A percentile compares a stretch with the other conserved stretches of the same genome.
phyloP scores from a whole-genome alignment of 2,329 filamentous ascomycete genomes.

The Neurospora sp. region DNA sequence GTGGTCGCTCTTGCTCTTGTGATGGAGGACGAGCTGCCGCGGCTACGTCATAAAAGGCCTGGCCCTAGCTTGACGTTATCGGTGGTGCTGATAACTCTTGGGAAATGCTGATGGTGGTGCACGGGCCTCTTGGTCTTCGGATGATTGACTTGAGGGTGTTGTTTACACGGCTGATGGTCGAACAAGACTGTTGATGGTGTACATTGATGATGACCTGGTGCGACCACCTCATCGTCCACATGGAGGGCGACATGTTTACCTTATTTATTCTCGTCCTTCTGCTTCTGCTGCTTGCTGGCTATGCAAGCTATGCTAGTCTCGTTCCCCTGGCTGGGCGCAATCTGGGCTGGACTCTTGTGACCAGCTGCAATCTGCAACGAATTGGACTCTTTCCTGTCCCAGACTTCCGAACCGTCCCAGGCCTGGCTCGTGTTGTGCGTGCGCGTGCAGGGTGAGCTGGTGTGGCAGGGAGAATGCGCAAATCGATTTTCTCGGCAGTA shows the following conservation, averaged over 20 bases:
- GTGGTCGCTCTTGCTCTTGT: not conserved
- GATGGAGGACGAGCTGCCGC: not conserved
- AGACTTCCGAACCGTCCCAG: not conserved
- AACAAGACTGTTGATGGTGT: constrained; percentile 1
- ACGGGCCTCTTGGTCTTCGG: not conserved
- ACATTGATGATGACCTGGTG: constrained; percentile 2
- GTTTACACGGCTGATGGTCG: constrained; percentile 2
- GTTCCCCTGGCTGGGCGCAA: not conserved
- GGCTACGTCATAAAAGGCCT: constrained; percentile 17
- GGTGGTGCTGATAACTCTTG: constrained; percentile 6
- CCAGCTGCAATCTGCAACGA: not conserved
- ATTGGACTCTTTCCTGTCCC: not conserved
- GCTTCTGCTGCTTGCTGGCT: not conserved
- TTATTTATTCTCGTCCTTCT: not conserved
- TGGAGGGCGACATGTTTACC: not conserved
- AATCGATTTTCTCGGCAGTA: constrained; percentile 8
- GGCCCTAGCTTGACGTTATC: constrained; percentile 15
- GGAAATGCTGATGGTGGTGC: constrained; percentile 2
- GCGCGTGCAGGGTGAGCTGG: constrained; percentile 6
- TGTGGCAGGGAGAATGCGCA: constrained; percentile 4
- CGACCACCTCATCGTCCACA: not conserved
- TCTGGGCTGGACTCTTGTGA: not conserved
- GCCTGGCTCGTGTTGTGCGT: constrained; percentile 1
- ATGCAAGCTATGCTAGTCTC: not conserved
- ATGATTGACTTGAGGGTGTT: not conserved